Evolutionary conservation across 2,329 filamentous ascomycete species (phyloP).

Genomic region (Fusarium haematococcum): DNA sequence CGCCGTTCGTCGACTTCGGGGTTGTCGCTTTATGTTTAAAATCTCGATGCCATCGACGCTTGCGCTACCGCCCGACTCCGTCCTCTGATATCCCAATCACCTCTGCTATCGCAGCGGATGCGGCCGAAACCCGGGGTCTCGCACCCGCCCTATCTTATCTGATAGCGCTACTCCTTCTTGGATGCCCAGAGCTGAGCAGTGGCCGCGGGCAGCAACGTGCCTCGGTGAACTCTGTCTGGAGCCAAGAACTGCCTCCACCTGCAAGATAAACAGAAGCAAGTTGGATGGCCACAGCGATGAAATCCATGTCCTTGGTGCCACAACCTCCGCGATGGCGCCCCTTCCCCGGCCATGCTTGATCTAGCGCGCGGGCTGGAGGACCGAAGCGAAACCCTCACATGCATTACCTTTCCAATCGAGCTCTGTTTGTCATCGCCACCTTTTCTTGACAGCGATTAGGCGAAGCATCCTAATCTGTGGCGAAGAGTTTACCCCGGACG

Average conservation of each 20-base stretch:
- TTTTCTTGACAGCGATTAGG: not conserved
- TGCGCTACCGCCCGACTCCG: slow-evolving; percentile 36
- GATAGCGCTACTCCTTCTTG: slow-evolving; percentile 24
- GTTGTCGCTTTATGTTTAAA: not conserved
- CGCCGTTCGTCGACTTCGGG: not conserved
- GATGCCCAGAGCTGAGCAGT: slow-evolving; percentile 20
- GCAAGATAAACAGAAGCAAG: slow-evolving; percentile 35
- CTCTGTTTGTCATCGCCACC: not conserved
- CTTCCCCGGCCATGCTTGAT: not conserved
- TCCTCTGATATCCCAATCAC: not conserved
- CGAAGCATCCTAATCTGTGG: slow-evolving; percentile 11
- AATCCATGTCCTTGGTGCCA: slow-evolving; percentile 10
- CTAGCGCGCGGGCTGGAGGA: slow-evolving; percentile 1
- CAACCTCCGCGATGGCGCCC: slow-evolving; percentile 6
- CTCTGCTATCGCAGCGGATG: slow-evolving; percentile 21
- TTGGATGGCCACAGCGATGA: slow-evolving; percentile 27
- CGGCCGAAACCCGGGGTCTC: slow-evolving; percentile 35
- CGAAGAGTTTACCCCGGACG: slow-evolving; percentile 9
- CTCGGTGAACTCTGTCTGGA: slow-evolving; percentile 16
- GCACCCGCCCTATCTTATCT: slow-evolving; percentile 28
- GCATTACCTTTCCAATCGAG: not conserved
- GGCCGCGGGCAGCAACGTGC: slow-evolving; percentile 16
- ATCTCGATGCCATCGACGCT: not conserved
- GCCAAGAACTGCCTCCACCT: slow-evolving; percentile 10
- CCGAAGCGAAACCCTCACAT: slow-evolving; percentile 1